phyloP scores from a whole-genome alignment of 352 stramenopile genomes.

The Pythium folliculosum region DNA sequence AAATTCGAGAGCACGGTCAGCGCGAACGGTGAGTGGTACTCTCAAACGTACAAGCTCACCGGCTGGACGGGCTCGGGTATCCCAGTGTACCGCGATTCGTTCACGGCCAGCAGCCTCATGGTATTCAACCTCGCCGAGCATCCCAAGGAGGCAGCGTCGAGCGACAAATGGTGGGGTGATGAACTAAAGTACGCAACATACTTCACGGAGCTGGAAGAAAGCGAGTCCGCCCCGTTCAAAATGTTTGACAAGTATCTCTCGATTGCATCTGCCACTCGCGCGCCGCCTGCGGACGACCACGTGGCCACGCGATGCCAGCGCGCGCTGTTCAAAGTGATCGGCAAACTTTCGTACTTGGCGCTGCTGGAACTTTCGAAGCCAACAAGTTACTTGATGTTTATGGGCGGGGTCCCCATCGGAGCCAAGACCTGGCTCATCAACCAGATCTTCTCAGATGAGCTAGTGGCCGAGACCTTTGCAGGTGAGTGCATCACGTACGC shows the following conservation, averaged over 20 bases:
- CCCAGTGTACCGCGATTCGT: constrained; percentile 42
- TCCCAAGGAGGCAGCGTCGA: neutral
- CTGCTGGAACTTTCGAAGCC: constrained; percentile 39
- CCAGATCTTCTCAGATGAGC: constrained; percentile 33
- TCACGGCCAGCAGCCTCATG: constrained; percentile 35
- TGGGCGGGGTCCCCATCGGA: constrained; percentile 36
- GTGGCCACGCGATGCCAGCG: constrained; percentile 39
- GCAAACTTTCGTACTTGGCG: constrained; percentile 40
- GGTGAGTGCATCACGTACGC: constrained; percentile 35
- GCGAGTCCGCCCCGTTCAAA: constrained; percentile 30
- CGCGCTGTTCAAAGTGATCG: constrained; percentile 47
- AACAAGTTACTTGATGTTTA: constrained; percentile 51
- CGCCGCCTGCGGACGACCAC: constrained; percentile 28
- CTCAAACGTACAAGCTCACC: constrained; percentile 42
- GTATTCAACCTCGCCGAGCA: constrained; percentile 36
- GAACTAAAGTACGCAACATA: constrained; percentile 34
- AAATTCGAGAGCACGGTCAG: constrained; percentile 20
- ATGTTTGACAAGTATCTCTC: constrained; percentile 32
- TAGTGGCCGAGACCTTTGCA: constrained; percentile 33
- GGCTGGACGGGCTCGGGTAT: constrained; percentile 37
- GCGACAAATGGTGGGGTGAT: constrained; percentile 37
- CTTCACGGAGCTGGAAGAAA: constrained; percentile 35
- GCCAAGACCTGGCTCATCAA: constrained; percentile 41
- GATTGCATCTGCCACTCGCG: constrained; percentile 18
- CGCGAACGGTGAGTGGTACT: constrained; percentile 22